Evolutionary conservation across 768 basidiomycete genomes (phyloP).

Genomic region (Suillus weaverae): DNA sequence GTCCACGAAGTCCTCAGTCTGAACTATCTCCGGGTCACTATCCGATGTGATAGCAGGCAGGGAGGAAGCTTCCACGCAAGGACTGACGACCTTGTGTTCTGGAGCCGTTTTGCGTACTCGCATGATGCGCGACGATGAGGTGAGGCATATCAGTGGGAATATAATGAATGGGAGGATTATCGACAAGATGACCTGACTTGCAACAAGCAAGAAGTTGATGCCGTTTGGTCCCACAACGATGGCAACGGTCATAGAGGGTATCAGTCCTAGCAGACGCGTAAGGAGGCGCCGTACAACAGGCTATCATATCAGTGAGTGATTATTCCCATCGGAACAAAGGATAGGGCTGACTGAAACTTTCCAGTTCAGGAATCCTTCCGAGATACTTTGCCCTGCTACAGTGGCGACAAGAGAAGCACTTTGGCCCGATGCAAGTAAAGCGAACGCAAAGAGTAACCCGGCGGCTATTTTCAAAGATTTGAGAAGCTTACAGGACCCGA

Average conservation of each 20-base stretch:
- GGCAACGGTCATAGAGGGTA: constrained; percentile 82
- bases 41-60: neutral
- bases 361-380: constrained; percentile 90
- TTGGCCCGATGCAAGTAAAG: constrained; percentile 83
- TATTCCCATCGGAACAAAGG: constrained; percentile 20
- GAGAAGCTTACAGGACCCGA: neutral
- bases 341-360: constrained; percentile 60
- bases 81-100: neutral
- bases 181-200: constrained; percentile 80
- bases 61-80: neutral
- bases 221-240: constrained; percentile 67
- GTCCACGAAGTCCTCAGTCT: constrained; percentile 47
- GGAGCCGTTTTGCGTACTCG: constrained; percentile 41
- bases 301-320: constrained; percentile 39
- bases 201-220: constrained; percentile 78
- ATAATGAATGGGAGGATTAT: constrained; percentile 84
- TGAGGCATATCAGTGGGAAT: constrained; percentile 78
- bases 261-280: constrained; percentile 78
- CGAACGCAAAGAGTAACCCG: constrained; percentile 86
- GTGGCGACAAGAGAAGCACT: constrained; percentile 90
- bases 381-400: constrained; percentile 86
- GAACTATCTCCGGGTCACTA: constrained; percentile 5
- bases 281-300: constrained; percentile 75
- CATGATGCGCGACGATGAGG: constrained; percentile 70
- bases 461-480: constrained; percentile 49